Percentiles rank a stretch among this genome's conserved stretches.
Conservation (phyloP, 1,139 yeast genomes). For the Yamadazyma triangularis region DNA sequence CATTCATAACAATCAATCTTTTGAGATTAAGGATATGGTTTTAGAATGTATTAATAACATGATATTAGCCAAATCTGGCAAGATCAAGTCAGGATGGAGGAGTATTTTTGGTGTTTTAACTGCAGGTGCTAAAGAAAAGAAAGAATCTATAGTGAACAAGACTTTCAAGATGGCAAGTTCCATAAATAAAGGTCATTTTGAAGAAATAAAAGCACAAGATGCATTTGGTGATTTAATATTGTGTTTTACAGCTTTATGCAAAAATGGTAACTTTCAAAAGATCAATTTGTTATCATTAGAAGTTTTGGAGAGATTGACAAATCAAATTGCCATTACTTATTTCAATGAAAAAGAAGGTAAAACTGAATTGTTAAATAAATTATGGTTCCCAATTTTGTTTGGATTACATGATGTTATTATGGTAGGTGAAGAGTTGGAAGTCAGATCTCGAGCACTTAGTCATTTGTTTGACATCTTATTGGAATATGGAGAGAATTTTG, state of each 20-base stretch:
- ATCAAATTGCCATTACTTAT: conserved; percentile 47
- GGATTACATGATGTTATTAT: conserved; percentile 86
- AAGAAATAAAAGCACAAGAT: conserved; percentile 65
- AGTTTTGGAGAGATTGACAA: conserved; percentile 62
- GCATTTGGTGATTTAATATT: conserved; percentile 70
- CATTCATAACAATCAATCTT: conserved; percentile 59
- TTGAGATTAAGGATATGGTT: conserved; percentile 83
- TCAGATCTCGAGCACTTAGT: conserved; percentile 82
- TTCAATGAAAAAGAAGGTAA: conserved; percentile 18
- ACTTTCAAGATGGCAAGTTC: conserved; percentile 61
- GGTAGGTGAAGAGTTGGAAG: conserved; percentile 93
- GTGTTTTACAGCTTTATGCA: conserved; percentile 77
- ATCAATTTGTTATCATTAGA: conserved; percentile 77
- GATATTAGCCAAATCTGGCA: conserved; percentile 69
- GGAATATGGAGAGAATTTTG: conserved; percentile 75
- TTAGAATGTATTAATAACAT: conserved; percentile 86
- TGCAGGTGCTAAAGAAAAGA: conserved; percentile 54
- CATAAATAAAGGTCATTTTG: conserved; percentile 60
- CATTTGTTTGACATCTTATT: conserved; percentile 77
- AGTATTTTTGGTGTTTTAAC: conserved; percentile 78
- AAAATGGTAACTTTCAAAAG: conserved; percentile 79
- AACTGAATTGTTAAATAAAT: conserved; percentile 39
- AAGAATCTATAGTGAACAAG: conserved; percentile 56
- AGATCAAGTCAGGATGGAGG: conserved; percentile 92
- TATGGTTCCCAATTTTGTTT: conserved; percentile 79